phyloP scores from a whole-genome alignment of 2,329 filamentous ascomycete species.

The Saccharata proteae region DNA sequence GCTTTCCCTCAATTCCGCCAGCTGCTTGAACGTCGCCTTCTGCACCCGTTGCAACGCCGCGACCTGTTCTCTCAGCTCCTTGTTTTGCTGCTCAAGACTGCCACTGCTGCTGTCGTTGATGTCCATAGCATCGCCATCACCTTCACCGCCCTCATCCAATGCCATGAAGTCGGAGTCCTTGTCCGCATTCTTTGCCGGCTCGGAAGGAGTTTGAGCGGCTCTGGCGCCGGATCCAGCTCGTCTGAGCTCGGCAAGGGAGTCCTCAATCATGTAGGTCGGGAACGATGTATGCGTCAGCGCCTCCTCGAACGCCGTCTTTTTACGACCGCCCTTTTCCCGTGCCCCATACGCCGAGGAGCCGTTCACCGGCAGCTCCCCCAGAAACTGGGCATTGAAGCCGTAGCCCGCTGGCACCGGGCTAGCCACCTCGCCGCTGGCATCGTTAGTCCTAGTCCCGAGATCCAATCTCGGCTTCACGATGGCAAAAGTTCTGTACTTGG shows the following conservation, averaged over 20 bases:
- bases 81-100: constrained; percentile 8
- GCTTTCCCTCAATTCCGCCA: constrained; percentile 27
- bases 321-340: constrained; percentile 6
- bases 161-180: constrained; percentile 29
- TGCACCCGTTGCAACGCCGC: constrained; percentile 33
- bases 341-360: constrained; percentile 20
- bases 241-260: constrained; percentile 21
- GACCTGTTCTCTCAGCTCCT: constrained; percentile 26
- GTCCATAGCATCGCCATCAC: constrained; percentile 14
- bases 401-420: constrained; percentile 44
- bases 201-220: constrained; percentile 5
- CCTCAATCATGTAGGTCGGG: constrained; percentile 27
- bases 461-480: constrained; percentile 73
- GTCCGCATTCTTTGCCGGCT: too few species aligned
- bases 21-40: constrained; percentile 32
- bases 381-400: constrained; percentile 53
- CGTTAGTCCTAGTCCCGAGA: constrained; percentile 28
- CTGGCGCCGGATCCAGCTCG: constrained; percentile 6
- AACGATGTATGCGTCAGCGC: constrained; percentile 33
- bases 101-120: constrained; percentile 16
- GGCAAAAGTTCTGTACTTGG: constrained; percentile 40
- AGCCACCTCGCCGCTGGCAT: constrained; percentile 14
- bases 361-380: constrained; percentile 16
- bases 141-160: constrained; percentile 18
- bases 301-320: constrained; percentile 23